These are phyloP conservation scores for Aspergillus pseudonomiae DNA, from an alignment of 2,329 filamentous ascomycete species.

Conservation along the genomic window DNA sequence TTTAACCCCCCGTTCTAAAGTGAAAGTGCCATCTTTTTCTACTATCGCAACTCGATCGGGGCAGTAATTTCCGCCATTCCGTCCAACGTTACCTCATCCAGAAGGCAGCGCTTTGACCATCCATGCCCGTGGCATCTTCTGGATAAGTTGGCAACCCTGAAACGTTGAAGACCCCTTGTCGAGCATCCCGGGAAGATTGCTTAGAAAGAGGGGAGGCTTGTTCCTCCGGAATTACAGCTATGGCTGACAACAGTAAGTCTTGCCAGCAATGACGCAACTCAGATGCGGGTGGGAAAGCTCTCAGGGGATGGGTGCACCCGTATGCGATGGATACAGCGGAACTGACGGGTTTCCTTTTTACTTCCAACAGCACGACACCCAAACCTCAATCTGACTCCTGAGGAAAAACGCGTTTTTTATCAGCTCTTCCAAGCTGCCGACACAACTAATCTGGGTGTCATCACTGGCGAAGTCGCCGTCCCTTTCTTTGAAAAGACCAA, in stretches of 20 bases:
- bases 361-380: constrained; percentile 49
- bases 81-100: constrained; percentile 9
- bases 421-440: constrained; percentile 94
- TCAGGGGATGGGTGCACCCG: constrained; percentile 29
- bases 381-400: constrained; percentile 80
- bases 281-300: constrained; percentile 11
- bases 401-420: constrained; percentile 92
- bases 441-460: constrained; percentile 85
- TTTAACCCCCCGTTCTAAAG: neutral
- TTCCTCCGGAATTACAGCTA: constrained; percentile 33
- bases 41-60: neutral
- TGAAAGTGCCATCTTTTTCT: neutral
- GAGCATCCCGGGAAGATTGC: constrained; percentile 23
- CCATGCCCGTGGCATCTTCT: constrained; percentile 33
- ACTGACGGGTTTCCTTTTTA: constrained; percentile 27
- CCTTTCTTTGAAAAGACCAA: constrained; percentile 98
- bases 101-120: constrained; percentile 27
- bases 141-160: constrained; percentile 27
- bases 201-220: constrained; percentile 29
- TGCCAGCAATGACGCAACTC: constrained; percentile 2
- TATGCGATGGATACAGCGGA: constrained; percentile 19
- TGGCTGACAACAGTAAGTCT: constrained; percentile 38
- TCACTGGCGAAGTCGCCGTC: constrained; percentile 94
- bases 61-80: neutral
- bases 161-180: constrained; percentile 19